phyloP scores from a whole-genome alignment of 768 basidiomycete species.

The Boletus barrowsii region DNA sequence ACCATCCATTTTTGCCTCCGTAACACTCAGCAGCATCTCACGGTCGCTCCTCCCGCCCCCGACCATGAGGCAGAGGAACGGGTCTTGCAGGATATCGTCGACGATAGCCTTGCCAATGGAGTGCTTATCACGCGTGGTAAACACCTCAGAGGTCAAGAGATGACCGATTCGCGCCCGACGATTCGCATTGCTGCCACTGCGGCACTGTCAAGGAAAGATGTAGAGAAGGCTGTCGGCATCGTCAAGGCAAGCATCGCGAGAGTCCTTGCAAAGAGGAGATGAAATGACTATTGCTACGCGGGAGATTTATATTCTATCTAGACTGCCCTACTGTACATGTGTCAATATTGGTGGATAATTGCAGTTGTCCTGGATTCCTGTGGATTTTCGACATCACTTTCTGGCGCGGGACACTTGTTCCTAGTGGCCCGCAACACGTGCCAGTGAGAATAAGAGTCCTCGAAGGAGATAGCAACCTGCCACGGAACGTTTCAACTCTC shows the following conservation, averaged over 20 bases:
- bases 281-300: constrained; percentile 2
- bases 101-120: constrained; percentile 76
- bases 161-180: constrained; percentile 75
- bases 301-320: constrained; percentile 31
- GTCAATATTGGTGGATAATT: constrained; percentile 5
- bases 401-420: no score
- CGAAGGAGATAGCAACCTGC: no score
- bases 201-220: constrained; percentile 83
- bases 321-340: constrained; percentile 18
- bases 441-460: no score
- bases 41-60: constrained; percentile 29
- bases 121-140: constrained; percentile 86
- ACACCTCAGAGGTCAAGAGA: constrained; percentile 80
- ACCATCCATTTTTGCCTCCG: constrained; percentile 82
- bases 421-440: no score
- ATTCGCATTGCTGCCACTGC: constrained; percentile 80
- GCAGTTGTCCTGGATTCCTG: background rate
- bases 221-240: constrained; percentile 79
- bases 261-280: constrained; percentile 62
- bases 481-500: no score
- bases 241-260: constrained; percentile 75
- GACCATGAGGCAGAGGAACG: constrained; percentile 71
- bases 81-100: constrained; percentile 88
- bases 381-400: no score
- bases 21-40: constrained; percentile 22